Base-by-base conservation (phyloP, 805 yeast species). In the Starmerella asiatica region DNA sequence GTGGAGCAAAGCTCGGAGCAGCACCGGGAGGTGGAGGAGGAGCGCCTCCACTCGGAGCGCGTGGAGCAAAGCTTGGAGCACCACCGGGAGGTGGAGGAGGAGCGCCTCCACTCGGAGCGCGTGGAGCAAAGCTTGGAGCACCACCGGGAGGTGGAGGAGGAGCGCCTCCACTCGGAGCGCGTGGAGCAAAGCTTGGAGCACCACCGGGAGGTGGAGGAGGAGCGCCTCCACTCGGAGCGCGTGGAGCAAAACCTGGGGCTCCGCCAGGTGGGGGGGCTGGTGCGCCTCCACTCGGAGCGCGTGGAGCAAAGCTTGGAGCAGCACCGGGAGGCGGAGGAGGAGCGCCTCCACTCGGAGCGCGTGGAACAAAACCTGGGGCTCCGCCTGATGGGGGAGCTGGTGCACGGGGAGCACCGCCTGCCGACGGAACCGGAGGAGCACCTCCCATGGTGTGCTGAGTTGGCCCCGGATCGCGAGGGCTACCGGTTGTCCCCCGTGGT, bases 141-240 rank as follows among this genome's bases (percentile, higher is more conserved):
- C 21, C 26, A 36, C 29, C 51, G 11, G 32, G 15, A 6, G 32
- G 21, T n/a, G 30, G 12, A 14, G 16, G 5, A 16, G 37, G 30
- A 5, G 18, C 8, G 14, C 27, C 6, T 4, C 17, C n/a, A 15
- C 29, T 27, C 16, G 18, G 17, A 12, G 21, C 17, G n/a, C 26
- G 16, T 4, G 34, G 26, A 3, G 35, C 23, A n/a, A 29, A 17
- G 6, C 29, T 30, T 26, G 52, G 42, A 15, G 31, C 17, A 8
- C 15, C 31, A 7, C 63, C 40, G n/a, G 58, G 42, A 11, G 55
- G 44, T n/a, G 57, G 39, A 43, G 49, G 41, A 15, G 49, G 33
- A 19, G 57, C 53, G 9, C 53, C 41, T 9, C 58, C 55, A 16
- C 56, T 44, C 17, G n/a, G 50, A 39, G 21, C 43, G 38, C 27